phyloP scores from a whole-genome alignment of 208 protist genomes.

The Wallacemonas sp. region DNA sequence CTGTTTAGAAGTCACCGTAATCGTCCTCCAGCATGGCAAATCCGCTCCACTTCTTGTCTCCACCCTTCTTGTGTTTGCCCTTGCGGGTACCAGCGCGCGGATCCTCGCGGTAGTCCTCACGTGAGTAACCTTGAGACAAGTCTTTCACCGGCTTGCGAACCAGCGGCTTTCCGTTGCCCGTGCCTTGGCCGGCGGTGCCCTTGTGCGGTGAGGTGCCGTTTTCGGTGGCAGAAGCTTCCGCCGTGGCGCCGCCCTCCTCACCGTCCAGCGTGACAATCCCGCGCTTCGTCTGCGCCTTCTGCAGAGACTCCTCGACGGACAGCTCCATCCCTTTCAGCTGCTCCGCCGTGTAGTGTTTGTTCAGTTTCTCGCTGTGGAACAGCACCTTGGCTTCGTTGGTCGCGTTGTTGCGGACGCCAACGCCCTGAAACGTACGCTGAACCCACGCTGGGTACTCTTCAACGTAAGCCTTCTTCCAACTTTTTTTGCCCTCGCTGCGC shows the following conservation, averaged over 20 bases:
- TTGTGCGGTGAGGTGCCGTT: background rate
- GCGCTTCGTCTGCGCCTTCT: conserved; percentile 38
- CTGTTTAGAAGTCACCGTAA: conserved; percentile 32
- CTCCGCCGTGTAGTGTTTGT: conserved; percentile 35
- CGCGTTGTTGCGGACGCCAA: conserved; percentile 50
- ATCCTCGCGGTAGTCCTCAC: conserved; percentile 64
- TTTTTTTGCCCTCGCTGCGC: conserved; percentile 50
- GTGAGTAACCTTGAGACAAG: conserved; percentile 16
- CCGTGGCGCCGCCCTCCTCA: background rate
- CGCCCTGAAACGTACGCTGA: conserved; percentile 42
- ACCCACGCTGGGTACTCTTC: conserved; percentile 73
- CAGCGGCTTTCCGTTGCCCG: background rate
- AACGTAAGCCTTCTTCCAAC: conserved; percentile 62
- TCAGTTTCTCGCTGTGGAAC: conserved; percentile 47
- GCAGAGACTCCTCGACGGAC: conserved; percentile 43
- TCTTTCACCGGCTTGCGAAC: conserved; percentile 16
- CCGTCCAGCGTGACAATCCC: conserved; percentile 33
- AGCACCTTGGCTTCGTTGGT: conserved; percentile 53
- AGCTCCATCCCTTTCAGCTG: conserved; percentile 47
- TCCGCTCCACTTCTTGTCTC: conserved; percentile 35
- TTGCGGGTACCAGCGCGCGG: conserved; percentile 42
- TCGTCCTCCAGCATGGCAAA: conserved; percentile 36
- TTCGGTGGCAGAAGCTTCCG: background rate
- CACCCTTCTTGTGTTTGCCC: conserved; percentile 76
- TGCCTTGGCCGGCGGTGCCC: background rate